A percentile compares a stretch with the other conserved stretches of the same genome.
These are phyloP conservation scores for Fonsecaea multimorphosa DNA, from an alignment of 2,329 filamentous ascomycete species.

Conservation along the genomic window DNA sequence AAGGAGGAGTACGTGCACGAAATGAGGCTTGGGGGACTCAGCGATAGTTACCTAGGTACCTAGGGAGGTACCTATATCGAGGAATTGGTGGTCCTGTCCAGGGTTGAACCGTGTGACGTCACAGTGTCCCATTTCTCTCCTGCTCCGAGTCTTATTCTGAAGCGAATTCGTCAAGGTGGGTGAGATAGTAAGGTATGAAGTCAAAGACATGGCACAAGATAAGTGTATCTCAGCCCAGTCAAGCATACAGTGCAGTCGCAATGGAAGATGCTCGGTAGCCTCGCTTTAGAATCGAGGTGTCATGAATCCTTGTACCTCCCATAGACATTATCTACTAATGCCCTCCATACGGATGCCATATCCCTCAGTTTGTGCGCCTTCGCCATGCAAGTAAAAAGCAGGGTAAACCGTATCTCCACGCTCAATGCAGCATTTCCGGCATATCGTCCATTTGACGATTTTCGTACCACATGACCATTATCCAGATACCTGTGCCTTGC, in stretches of 20 bases:
- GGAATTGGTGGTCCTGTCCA: no score
- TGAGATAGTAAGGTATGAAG: not conserved
- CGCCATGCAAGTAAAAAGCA: not conserved
- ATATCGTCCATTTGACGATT: not conserved
- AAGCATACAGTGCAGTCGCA: not conserved
- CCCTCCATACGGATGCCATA: not conserved
- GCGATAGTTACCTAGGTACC: not conserved
- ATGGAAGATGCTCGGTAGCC: not conserved
- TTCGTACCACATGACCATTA: not conserved
- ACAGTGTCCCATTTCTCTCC: not conserved
- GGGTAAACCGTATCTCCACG: not conserved
- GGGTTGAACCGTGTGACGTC: no score
- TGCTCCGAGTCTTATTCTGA: no score
- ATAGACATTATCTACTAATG: not conserved
- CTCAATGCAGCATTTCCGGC: not conserved
- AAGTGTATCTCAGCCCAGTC: not conserved
- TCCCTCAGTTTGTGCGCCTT: not conserved
- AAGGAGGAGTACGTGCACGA: not conserved
- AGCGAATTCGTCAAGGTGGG: not conserved
- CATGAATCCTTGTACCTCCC: not conserved
- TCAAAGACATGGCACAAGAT: not conserved
- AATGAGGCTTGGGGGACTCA: not conserved
- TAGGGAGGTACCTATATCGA: no score
- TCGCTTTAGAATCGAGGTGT: not conserved
- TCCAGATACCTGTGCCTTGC: conserved; percentile 21